These are phyloP conservation scores for Tothia fuscella DNA, from an alignment of 2,329 filamentous ascomycete species.

Conservation along the genomic window DNA sequence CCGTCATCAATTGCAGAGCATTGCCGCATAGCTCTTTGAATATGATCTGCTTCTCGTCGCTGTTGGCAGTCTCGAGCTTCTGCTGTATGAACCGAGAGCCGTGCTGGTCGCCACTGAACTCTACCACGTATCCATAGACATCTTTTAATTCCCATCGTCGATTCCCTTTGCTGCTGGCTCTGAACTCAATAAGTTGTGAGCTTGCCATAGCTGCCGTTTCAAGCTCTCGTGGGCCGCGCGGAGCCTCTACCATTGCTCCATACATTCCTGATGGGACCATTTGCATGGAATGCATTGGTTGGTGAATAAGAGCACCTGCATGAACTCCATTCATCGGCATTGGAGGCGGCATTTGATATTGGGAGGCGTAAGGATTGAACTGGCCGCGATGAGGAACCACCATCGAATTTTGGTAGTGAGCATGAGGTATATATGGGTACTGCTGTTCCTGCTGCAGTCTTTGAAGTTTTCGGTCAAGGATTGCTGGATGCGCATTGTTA, in stretches of 20 bases:
- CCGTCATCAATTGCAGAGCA: slow-evolving; percentile 79
- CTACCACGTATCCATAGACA: slow-evolving; percentile 76
- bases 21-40: slow-evolving; percentile 82
- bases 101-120: slow-evolving; percentile 92
- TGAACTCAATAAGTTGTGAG: slow-evolving; percentile 66
- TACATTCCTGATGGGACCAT: slow-evolving; percentile 18
- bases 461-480: slow-evolving; percentile 38
- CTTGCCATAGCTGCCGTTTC: slow-evolving; percentile 56
- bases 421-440: not conserved
- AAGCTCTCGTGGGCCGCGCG: slow-evolving; percentile 39
- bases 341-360: slow-evolving; percentile 10
- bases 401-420: not conserved
- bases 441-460: slow-evolving; percentile 34
- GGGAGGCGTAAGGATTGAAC: not conserved
- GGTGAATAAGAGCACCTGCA: no score
- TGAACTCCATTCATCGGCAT: no score
- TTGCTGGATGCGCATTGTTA: slow-evolving; percentile 27
- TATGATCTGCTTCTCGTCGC: slow-evolving; percentile 85
- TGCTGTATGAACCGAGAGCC: slow-evolving; percentile 92
- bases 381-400: not conserved
- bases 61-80: slow-evolving; percentile 84
- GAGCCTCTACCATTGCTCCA: slow-evolving; percentile 28
- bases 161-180: slow-evolving; percentile 58
- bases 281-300: slow-evolving; percentile 21
- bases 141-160: slow-evolving; percentile 76